Evolutionary conservation across 768 basidiomycete species (phyloP), one percentile per base, ranked within the genome.

Genomic region (Suillus spraguei): DNA sequence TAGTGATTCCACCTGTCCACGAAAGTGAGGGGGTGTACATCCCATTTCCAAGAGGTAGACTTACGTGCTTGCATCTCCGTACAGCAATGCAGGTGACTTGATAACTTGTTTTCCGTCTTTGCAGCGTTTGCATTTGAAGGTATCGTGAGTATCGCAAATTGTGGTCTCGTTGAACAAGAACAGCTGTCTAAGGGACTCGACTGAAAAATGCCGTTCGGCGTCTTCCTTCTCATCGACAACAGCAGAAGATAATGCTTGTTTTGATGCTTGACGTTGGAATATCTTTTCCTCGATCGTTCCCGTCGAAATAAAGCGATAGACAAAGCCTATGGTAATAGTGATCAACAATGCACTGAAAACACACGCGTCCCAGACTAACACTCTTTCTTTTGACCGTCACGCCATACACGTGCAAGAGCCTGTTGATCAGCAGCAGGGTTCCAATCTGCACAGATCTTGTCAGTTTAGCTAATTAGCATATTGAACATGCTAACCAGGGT

Each of bases 271-370:
- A 53, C 97, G 84, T 75, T 99, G 97, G 76, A 98, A 99, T 67
- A 99, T 97, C 81, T 98, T 99, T 78, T 99, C 97, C 76, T 99
- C 96, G 65, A 99, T 97, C 1, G 96, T 97, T 2, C 96, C 97
- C 0, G 95, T 95, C 5, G 94, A 91, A 67, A 98, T 96, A 77
- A 99, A 99, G 28, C 97, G 93, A 75, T 99, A 99, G 4, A 99
- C 97, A 68, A 99, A 99, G 71, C 95, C 94, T 97, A 58, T 4
- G 28, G 17, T 47, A 17, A 49, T 24, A 16, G 46, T 58, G 17
- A 28, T 58, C 28, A 58, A 20, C 7, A 38, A 41, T 20, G 22
- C 24, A 33, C 16, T 46, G 41, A 20, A 41, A 47, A 50, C 49
- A 59, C 13, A 60, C 42, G 39, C 22, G 16, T 36, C 16, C 36